Evolutionary conservation across 108 stramenopile genomes (phyloP), one percentile per base, ranked within the genome.

Genomic region (Cyclotella distinguenda): DNA sequence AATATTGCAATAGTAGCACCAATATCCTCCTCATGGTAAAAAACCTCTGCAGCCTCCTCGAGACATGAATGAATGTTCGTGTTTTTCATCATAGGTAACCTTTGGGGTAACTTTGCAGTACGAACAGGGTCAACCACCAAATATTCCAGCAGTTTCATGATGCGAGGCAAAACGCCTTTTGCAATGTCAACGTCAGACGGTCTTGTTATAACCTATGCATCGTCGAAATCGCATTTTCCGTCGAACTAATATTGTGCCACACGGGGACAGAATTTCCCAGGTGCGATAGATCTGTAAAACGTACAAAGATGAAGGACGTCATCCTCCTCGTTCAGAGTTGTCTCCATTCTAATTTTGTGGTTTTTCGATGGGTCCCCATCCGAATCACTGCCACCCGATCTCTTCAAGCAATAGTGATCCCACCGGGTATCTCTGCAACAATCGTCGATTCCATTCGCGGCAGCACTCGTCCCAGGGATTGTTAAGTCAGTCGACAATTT

Each of bases 221-320:
- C 23, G 51, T 28, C 13, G 22, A 23, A 5, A 52, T 16, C 26
- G 18, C 16, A 40, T 36, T n/a, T 22, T 23, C 36, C 23, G 16
- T 35, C 48, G 39, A 70, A 60, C 33, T 70, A 60, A 47, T 57
- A 60, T 12, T 63, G 51, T 25, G 82, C 83, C 16, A 86, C 79
- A 53, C 84, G 74, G 6, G 87, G 86, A 61, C 90, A 91, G 42
- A 85, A 88, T 21, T 62, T 60, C n/a, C 86, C 84, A 2, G 57
- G 49, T 33, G 85, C 45, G 15, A 89, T 84, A 19, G 68, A 69
- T 35, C 70, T 51, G 43, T 91, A 91, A 53, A 91, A 84, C 39
- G 83, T 79, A 45, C 87, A 89, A 15, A 91, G 39, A 69, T 83
- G 75, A 7, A 44, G 30, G 9, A 84, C 65, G 67, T 90, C 85